Evolutionary conservation across 2,329 filamentous ascomycete genomes (phyloP), one percentile per base, ranked within the genome.

Genomic region (Xylariaceae sp.): DNA sequence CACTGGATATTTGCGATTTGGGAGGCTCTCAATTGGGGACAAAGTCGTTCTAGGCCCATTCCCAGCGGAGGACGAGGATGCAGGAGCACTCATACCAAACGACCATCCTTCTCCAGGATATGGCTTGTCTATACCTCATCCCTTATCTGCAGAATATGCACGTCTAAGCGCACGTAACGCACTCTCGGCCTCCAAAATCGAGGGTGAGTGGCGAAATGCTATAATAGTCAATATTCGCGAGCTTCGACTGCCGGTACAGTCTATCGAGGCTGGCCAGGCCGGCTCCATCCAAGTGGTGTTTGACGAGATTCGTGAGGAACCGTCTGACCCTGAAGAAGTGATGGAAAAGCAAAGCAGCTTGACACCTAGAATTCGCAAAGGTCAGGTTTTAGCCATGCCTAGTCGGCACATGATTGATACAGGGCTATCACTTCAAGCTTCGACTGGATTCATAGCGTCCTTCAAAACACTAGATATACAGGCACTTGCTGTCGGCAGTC

Each of bases 161-260:
- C 79, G 79, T 24, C 76, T 82, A 48, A 78, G 79, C n/a, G 77
- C 80, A 53, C 78, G 78, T n/a, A 82, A 81, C 65, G 74, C 82
- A 31, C 71, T 83, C 36, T 76, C 82, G 6, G 79, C 81, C 17
- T 81, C 81, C 12, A 71, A 78, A 3, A 78, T 76, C 66, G 84
- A 80, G 63, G 85, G 81, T 14, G 88, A 91, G 73, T 98, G 94
- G 94, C 87, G 91, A 61, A 81, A 82, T 21, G 92, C 94, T 5
- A 87, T 84, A 39, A 86, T 98, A 50, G 87, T 91, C 40, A 98
- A 93, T 66, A 87, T 97, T 39, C 88, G 94, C 19, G 96, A 96
- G 65, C 79, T 99, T 7, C 86, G 94, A 4, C 79, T 97, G 3
- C 91, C 94, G 0, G 92, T 97, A 0, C 85, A 86, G 43, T 85